Evolutionary conservation across 345 rosid species (phyloP), one percentile per base, ranked within the genome.

Genomic region (Salix viminalis): DNA sequence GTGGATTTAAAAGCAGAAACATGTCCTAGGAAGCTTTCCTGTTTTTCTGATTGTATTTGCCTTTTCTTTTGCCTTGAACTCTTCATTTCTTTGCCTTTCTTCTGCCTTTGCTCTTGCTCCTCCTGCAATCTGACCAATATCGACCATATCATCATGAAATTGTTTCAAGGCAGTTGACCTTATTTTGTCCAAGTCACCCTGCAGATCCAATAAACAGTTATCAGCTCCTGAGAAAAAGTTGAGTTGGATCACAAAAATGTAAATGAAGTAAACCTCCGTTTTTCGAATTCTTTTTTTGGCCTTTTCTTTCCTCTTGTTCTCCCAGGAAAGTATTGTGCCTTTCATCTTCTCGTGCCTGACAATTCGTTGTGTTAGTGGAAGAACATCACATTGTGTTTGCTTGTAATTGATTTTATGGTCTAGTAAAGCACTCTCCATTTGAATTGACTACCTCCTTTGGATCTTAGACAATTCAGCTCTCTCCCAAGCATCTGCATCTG

Each of bases 401-500:
- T 69, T 24, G 73, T 58, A n/a, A n/a, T 58, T 23, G 64, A 58
- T 58, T 58, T 58, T 9, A 58, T 10, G 64, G 64, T 58, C 11
- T 58, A 23, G 28, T 10, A 1, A 58, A 58, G 13, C 12, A 23
- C 28, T 50, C 37, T 13, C 12, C 16, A 28, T 23, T 8, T 60
- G 32, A 21, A 65, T 65, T 26, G 61, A 34, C 44, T 82, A 92
- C 98, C 87, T 79, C 67, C 52, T 79, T 68, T 78, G 80, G 69
- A 89, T 83, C 85, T 87, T 87, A 46, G 66, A 86, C 73, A 85
- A 73, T 83, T 92, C 82, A 44, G 83, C 86, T 68, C 73, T 88
- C 80, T 86, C 88, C 97, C 97, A 92, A 18, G 70, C 82, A 50
- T 88, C 91, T 65, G 90, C 92, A 21, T 67, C 69, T 50, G 79